A percentile compares a stretch with the other conserved stretches of the same genome.
phyloP scores from a whole-genome alignment of 169 alveolate species.

The Plasmodium gonderi region DNA sequence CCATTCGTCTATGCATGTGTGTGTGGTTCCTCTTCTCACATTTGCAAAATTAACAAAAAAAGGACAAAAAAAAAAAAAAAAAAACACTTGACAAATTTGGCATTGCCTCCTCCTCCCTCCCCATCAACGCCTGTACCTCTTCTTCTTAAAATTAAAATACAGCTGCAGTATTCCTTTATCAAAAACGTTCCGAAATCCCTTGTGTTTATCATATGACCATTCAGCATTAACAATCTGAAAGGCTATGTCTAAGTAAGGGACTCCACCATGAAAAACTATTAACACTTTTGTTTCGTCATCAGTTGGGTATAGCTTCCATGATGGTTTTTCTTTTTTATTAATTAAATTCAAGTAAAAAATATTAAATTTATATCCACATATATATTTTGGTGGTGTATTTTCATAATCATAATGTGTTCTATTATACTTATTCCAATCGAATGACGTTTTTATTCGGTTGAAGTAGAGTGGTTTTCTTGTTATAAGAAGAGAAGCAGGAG shows the following conservation, averaged over 20 bases:
- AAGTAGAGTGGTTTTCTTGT: constrained; percentile 93
- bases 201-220: constrained; percentile 94
- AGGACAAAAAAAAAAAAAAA: background rate
- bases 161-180: constrained; percentile 93
- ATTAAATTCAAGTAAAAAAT: constrained; percentile 95
- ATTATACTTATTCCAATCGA: constrained; percentile 97
- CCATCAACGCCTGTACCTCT: constrained; percentile 90
- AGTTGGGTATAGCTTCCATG: constrained; percentile 91
- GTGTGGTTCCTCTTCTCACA: no score
- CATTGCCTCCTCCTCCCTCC: background rate
- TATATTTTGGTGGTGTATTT: constrained; percentile 97
- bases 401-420: constrained; percentile 96
- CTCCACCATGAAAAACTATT: constrained; percentile 97
- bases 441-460: constrained; percentile 95
- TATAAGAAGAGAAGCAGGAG: background rate
- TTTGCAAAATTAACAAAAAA: no score
- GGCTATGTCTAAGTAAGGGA: constrained; percentile 97
- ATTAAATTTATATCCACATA: constrained; percentile 97
- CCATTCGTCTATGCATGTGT: no score
- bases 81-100: background rate
- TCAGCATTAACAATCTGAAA: constrained; percentile 96
- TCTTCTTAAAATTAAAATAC: constrained; percentile 93
- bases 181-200: constrained; percentile 92
- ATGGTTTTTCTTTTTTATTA: constrained; percentile 94
- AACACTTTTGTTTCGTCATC: constrained; percentile 89